Conservation (phyloP, 2,329 filamentous ascomycete genomes). For the Sclerotinia trifoliorum region DNA sequence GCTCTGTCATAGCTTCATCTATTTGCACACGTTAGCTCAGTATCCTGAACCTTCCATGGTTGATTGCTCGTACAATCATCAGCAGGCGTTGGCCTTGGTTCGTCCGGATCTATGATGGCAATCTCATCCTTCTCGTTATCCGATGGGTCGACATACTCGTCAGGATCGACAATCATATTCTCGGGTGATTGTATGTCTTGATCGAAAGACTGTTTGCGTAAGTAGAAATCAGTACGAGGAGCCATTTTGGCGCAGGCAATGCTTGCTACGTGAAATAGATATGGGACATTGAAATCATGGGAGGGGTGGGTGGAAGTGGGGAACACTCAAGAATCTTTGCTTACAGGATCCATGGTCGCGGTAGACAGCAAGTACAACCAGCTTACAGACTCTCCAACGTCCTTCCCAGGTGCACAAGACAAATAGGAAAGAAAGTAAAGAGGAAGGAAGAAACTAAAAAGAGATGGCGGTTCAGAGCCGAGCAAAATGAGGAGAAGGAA, state of each 20-base stretch:
- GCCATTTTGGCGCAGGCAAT: conserved; percentile 9
- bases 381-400: conserved; percentile 2
- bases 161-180: conserved; percentile 39
- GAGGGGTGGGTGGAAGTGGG: conserved; percentile 14
- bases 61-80: conserved; percentile 42
- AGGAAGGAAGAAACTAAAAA: neutral
- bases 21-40: conserved; percentile 29
- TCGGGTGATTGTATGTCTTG: conserved; percentile 38
- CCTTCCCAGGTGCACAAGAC: neutral
- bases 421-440: neutral
- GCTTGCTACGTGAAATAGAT: neutral
- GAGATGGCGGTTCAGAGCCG: neutral
- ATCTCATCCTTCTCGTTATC: conserved; percentile 44
- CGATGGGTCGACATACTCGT: conserved; percentile 35
- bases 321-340: conserved; percentile 23
- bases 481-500: neutral
- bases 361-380: conserved; percentile 14
- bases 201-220: conserved; percentile 32
- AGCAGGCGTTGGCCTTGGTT: conserved; percentile 35
- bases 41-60: neutral
- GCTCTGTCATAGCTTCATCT: conserved; percentile 84
- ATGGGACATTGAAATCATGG: conserved; percentile 5
- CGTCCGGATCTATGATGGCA: conserved; percentile 44
- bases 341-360: conserved; percentile 27
- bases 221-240: conserved; percentile 3